phyloP scores from a whole-genome alignment of 164 flowering plant species.

The Euptelea pleiosperma region DNA sequence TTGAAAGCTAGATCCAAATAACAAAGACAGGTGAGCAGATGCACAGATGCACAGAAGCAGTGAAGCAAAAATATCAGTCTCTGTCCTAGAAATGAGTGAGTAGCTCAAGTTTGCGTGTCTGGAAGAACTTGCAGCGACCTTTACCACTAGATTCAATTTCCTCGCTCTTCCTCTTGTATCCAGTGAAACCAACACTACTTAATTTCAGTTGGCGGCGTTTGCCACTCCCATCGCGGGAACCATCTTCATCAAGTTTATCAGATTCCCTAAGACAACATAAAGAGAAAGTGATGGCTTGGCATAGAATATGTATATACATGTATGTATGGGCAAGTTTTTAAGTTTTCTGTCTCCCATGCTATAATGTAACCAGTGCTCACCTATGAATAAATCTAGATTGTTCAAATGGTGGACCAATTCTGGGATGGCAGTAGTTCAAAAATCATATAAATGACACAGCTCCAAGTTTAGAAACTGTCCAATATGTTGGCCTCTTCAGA shows the following conservation, averaged over 20 bases:
- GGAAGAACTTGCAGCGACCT: conserved; percentile 88
- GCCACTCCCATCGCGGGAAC: conserved; percentile 25
- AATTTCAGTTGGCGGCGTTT: conserved; percentile 61
- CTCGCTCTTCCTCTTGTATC: conserved; percentile 65
- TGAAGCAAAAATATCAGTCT: too few species aligned
- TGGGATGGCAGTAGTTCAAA: too few species aligned
- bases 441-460: too few species aligned
- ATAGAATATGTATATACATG: too few species aligned
- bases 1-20: too few species aligned
- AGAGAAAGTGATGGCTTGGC: too few species aligned
- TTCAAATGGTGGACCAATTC: not conserved
- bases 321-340: too few species aligned
- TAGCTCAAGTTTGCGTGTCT: conserved; percentile 81
- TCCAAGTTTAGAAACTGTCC: too few species aligned
- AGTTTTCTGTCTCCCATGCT: not conserved
- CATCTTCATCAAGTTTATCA: conserved; percentile 62
- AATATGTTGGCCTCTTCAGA: too few species aligned
- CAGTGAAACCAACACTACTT: conserved; percentile 60
- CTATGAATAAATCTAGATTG: not conserved
- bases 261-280: conserved; percentile 31
- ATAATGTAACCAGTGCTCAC: not conserved
- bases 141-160: conserved; percentile 83
- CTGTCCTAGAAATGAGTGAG: conserved; percentile 46
- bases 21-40: too few species aligned
- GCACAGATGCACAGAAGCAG: too few species aligned